Percentiles rank a stretch among this genome's conserved stretches.
phyloP scores from a whole-genome alignment of 148 eudicot genomes.

The Fagopyrum tataricum region DNA sequence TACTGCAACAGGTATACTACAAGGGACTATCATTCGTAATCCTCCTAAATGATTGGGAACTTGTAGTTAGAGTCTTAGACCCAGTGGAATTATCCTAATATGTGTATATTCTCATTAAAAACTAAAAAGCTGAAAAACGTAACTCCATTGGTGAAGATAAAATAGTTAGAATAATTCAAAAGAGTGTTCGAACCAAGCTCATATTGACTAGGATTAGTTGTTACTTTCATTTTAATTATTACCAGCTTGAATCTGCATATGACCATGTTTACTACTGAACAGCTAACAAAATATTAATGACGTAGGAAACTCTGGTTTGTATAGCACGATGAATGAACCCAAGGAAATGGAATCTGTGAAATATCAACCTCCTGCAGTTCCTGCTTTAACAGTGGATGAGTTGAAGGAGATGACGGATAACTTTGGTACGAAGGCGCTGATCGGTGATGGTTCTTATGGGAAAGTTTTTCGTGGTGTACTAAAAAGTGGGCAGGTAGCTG shows the following conservation, averaged over 20 bases:
- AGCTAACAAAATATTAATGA: background rate
- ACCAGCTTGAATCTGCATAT: background rate
- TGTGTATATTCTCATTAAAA: background rate
- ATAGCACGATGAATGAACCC: constrained; percentile 44
- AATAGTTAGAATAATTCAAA: background rate
- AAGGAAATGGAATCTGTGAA: constrained; percentile 45
- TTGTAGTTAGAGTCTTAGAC: background rate
- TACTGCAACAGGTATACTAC: constrained; percentile 1
- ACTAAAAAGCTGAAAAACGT: background rate
- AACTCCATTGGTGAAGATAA: background rate
- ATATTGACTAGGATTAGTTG: background rate
- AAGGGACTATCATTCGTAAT: background rate
- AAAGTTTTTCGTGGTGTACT: constrained; percentile 61
- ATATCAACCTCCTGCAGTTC: constrained; percentile 57
- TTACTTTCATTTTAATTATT: background rate
- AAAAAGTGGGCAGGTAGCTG: constrained; percentile 55
- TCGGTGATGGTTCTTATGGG: constrained; percentile 77
- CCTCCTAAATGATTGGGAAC: background rate
- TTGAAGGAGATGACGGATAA: constrained; percentile 60
- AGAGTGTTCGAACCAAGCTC: background rate
- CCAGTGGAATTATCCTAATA: background rate
- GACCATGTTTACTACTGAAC: background rate
- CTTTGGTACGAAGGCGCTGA: constrained; percentile 56
- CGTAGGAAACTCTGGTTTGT: constrained; percentile 52
- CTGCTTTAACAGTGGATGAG: constrained; percentile 58